A percentile compares a stretch with the other conserved stretches of the same genome.
Evolutionary conservation across 192 early-diverging fungal genomes (phyloP).

Genomic region (Gigaspora rosea): DNA sequence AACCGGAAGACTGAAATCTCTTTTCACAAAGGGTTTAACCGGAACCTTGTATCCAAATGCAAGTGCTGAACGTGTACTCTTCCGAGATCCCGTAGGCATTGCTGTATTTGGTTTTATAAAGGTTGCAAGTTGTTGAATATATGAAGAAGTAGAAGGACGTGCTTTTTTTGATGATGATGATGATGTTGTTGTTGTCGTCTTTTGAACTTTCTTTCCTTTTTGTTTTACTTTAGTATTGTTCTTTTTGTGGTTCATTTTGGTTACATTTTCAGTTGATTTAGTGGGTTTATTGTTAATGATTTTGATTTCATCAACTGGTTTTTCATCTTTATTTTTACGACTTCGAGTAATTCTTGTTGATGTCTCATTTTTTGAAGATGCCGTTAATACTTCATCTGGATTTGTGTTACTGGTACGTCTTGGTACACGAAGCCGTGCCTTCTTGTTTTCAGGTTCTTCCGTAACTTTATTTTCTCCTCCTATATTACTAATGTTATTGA

Average conservation of each 20-base stretch:
- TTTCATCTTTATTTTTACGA: constrained; percentile 18
- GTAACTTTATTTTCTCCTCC: background rate
- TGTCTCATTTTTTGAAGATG: background rate
- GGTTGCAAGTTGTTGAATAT: constrained; percentile 40
- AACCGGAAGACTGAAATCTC: constrained; percentile 45
- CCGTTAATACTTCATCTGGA: constrained; percentile 4
- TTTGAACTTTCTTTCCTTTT: background rate
- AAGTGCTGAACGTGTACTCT: constrained; percentile 43
- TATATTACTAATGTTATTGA: constrained; percentile 37
- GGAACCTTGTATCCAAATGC: constrained; percentile 52
- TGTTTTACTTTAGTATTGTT: background rate
- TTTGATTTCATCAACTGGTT: background rate
- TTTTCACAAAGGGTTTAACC: background rate
- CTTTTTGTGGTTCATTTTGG: background rate
- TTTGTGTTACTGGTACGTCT: background rate
- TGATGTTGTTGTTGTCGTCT: background rate
- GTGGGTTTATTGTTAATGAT: background rate
- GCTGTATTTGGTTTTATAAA: constrained; percentile 41
- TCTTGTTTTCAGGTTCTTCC: background rate
- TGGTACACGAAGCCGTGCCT: background rate
- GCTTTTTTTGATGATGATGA: background rate
- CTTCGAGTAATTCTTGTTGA: constrained; percentile 20
- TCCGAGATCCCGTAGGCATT: constrained; percentile 40
- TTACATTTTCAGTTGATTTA: background rate
- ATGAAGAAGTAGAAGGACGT: background rate